Conservation (phyloP, 192 early-diverging fungal species). For the Coemansia sp. region DNA sequence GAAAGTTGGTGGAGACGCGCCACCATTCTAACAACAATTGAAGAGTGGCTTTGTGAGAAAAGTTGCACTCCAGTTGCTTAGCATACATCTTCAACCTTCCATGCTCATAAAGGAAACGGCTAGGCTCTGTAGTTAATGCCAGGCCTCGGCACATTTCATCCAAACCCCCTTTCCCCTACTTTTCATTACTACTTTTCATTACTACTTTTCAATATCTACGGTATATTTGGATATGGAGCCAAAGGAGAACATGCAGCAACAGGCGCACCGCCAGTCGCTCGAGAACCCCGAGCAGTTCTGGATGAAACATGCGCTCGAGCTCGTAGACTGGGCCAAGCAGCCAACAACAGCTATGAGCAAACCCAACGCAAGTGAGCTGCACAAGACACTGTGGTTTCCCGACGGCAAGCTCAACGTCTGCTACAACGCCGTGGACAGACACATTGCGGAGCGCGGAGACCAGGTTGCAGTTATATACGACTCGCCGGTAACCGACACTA, state of each 20-base stretch:
- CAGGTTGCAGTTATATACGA: constrained; percentile 75
- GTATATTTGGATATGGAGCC: no score
- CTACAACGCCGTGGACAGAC: constrained; percentile 79
- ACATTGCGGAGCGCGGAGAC: constrained; percentile 62
- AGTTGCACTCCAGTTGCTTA: no score
- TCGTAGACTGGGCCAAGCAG: constrained; percentile 36
- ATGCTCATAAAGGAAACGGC: no score
- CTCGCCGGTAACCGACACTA: constrained; percentile 64
- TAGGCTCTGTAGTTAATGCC: no score
- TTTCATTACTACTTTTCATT: no score
- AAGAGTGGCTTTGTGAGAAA: no score
- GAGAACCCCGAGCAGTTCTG: constrained; percentile 47
- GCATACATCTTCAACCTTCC: no score
- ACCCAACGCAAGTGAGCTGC: constrained; percentile 10
- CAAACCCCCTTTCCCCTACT: no score
- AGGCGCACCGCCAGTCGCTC: constrained; percentile 32
- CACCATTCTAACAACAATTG: no score
- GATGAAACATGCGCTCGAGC: constrained; percentile 45
- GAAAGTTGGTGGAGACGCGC: no score
- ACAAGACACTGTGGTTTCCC: constrained; percentile 63
- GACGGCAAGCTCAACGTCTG: constrained; percentile 74
- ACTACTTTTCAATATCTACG: no score
- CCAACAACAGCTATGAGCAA: constrained; percentile 26
- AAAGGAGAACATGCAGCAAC: constrained; percentile 16
- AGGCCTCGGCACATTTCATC: no score